Conservation (phyloP, 2,329 filamentous ascomycete species). For the Talaromyces marneffei region DNA sequence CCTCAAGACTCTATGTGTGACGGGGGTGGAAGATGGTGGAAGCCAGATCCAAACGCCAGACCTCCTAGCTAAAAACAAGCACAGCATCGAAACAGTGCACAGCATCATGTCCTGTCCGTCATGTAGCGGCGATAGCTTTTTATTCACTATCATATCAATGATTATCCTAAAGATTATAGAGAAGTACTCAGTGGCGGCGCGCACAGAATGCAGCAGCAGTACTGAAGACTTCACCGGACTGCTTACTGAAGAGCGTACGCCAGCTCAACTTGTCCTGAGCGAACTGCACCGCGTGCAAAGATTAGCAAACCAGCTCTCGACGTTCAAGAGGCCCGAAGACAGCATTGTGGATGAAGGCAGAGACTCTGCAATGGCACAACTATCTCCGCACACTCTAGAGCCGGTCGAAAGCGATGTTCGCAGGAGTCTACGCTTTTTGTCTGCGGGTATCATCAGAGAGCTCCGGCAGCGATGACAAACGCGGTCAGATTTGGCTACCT, state of each 20-base stretch:
- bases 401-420: not conserved
- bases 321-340: not conserved
- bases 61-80: not conserved
- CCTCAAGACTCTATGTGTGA: not conserved
- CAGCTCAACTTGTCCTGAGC: conserved; percentile 31
- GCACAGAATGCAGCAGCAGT: not conserved
- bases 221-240: not conserved
- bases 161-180: conserved; percentile 33
- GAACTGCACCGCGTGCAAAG: conserved; percentile 34
- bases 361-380: not conserved
- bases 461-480: not conserved
- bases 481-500: not conserved
- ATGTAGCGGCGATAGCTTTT: conserved; percentile 30
- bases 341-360: not conserved
- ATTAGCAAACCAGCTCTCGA: conserved; percentile 25
- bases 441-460: not conserved
- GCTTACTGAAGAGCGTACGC: not conserved
- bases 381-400: not conserved
- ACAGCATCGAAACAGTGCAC: not conserved
- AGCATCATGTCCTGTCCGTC: not conserved
- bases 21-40: not conserved
- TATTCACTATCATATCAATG: conserved; percentile 29
- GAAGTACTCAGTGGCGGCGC: conserved; percentile 27
- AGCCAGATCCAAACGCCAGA: not conserved
- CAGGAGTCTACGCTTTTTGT: conserved; percentile 1